phyloP scores from a whole-genome alignment of 345 rosid genomes.

The Fremontodendron californicum region DNA sequence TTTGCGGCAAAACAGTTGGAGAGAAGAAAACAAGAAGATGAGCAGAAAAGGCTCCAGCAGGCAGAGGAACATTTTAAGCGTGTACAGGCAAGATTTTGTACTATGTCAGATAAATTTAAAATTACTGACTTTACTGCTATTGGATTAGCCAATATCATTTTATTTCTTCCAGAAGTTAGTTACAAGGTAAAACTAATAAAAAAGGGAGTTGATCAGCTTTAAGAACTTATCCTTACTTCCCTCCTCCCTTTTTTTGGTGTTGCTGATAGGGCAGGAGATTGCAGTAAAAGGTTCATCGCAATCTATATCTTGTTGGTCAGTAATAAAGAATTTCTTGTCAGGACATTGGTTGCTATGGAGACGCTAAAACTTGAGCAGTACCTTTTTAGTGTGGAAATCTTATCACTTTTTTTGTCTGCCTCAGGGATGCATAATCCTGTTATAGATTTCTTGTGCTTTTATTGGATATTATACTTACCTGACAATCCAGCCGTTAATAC shows the following conservation, averaged over 20 bases:
- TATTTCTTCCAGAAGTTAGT: neutral
- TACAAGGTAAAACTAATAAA: neutral
- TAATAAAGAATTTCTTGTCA: neutral
- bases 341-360: neutral
- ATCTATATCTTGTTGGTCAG: neutral
- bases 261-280: neutral
- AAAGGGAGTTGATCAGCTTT: slow-evolving; percentile 13
- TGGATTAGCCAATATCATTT: neutral
- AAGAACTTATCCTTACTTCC: neutral
- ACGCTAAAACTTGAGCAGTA: neutral
- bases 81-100: slow-evolving; percentile 53
- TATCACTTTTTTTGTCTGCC: neutral
- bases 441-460: neutral
- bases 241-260: neutral
- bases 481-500: neutral
- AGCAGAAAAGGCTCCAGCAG: slow-evolving; percentile 73
- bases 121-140: neutral
- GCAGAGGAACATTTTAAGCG: slow-evolving; percentile 85
- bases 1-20: slow-evolving; percentile 63
- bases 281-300: neutral
- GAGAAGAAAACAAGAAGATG: slow-evolving; percentile 91
- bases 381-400: neutral
- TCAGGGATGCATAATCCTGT: neutral
- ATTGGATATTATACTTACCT: neutral
- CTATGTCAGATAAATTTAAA: neutral